These are phyloP conservation scores for Vanrija humicola DNA, from an alignment of 1,284 basidiomycete genomes.

Conservation along the genomic window DNA sequence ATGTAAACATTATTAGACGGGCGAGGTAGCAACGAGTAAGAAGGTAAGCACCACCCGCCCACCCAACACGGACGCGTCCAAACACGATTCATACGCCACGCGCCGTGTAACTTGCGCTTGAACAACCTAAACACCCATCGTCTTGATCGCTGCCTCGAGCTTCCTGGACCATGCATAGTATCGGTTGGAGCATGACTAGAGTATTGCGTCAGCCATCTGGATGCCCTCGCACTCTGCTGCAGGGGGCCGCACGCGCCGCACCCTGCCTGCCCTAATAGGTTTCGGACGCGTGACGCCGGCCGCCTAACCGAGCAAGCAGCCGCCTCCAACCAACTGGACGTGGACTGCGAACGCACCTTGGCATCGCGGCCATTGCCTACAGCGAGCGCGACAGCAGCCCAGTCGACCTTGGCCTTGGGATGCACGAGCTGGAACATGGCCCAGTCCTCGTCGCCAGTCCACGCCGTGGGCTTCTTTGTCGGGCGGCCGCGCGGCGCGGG, in stretches of 20 bases:
- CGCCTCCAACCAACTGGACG: neutral
- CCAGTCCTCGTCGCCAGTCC: slow-evolving; percentile 29
- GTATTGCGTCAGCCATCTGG: neutral
- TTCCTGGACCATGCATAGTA: slow-evolving; percentile 10
- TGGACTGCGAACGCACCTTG: slow-evolving; percentile 20
- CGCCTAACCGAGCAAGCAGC: no score
- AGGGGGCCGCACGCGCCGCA: no score
- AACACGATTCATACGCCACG: no score
- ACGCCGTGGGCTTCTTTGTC: slow-evolving; percentile 1
- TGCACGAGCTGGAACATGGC: slow-evolving; percentile 19
- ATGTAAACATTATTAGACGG: no score
- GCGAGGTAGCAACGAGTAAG: no score
- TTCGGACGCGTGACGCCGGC: neutral
- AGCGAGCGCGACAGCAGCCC: slow-evolving; percentile 14
- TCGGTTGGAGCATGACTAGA: slow-evolving; percentile 8
- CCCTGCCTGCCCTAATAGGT: neutral
- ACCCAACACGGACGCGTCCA: no score
- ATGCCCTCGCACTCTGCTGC: no score
- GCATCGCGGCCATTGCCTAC: slow-evolving; percentile 18
- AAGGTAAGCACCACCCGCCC: no score
- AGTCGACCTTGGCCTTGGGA: slow-evolving; percentile 21
- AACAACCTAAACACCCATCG: neutral
- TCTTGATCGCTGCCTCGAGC: slow-evolving; percentile 18
- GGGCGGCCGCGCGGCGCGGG: neutral
- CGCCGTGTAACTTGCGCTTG: no score